phyloP scores from a whole-genome alignment of 2,329 filamentous ascomycete genomes.

The Aspergillus sp. region DNA sequence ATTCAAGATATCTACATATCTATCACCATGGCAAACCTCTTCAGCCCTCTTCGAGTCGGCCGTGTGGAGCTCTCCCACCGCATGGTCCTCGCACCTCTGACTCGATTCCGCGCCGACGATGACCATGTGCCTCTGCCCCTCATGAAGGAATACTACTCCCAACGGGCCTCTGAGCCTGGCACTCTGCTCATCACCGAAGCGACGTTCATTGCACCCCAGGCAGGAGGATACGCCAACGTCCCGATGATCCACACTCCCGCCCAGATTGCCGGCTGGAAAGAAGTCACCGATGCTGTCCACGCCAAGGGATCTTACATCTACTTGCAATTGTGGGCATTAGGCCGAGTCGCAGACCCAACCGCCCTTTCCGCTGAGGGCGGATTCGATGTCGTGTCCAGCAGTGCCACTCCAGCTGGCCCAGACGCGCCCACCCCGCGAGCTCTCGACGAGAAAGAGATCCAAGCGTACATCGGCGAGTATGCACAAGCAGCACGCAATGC shows the following conservation, averaged over 20 bases:
- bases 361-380: no score
- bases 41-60: conserved; percentile 34
- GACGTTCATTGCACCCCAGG: conserved; percentile 44
- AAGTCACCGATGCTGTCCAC: conserved; percentile 58
- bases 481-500: conserved; percentile 44
- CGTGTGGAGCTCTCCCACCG: conserved; percentile 32
- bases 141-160: conserved; percentile 47
- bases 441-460: conserved; percentile 37
- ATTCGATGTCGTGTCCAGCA: conserved; percentile 6
- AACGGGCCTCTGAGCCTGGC: conserved; percentile 46
- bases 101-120: conserved; percentile 44
- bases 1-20: no score
- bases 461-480: conserved; percentile 34
- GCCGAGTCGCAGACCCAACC: conserved; percentile 43
- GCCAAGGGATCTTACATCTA: conserved; percentile 54
- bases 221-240: conserved; percentile 44
- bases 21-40: background rate
- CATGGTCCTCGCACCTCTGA: conserved; percentile 52
- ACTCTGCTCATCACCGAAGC: conserved; percentile 55
- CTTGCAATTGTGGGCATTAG: conserved; percentile 57
- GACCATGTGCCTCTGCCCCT: conserved; percentile 40
- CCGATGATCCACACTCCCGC: conserved; percentile 52
- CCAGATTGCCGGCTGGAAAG: conserved; percentile 55
- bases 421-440: conserved; percentile 23
- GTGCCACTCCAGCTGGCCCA: conserved; percentile 34